Conservation (phyloP, 2,329 filamentous ascomycete species). For the Penicillium sp. region DNA sequence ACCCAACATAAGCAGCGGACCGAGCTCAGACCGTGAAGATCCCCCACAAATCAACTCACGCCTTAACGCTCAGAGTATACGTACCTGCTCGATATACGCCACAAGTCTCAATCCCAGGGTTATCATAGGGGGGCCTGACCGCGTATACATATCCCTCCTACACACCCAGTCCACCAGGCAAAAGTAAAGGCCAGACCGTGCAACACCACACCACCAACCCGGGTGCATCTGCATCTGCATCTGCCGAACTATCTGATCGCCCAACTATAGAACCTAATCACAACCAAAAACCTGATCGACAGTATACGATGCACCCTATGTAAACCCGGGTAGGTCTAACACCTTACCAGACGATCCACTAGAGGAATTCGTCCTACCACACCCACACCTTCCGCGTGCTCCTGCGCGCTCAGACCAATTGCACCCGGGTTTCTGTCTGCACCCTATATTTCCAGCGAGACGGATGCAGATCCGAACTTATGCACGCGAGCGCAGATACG, state of each 20-base stretch:
- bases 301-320: neutral
- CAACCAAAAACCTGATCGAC: neutral
- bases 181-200: neutral
- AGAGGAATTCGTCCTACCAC: neutral
- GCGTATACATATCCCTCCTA: neutral
- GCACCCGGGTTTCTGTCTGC: neutral
- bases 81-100: neutral
- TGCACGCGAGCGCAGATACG: neutral
- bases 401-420: neutral
- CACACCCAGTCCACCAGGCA: neutral
- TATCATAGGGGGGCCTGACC: conserved; percentile 2
- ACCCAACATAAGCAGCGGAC: neutral
- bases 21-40: conserved; percentile 1
- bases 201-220: neutral
- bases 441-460: neutral
- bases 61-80: neutral
- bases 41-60: neutral
- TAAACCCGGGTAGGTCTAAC: neutral
- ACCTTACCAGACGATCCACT: neutral
- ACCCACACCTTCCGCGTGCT: neutral
- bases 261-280: neutral
- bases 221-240: neutral
- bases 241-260: neutral
- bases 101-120: neutral
- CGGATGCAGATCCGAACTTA: neutral